Evolutionary conservation across 2,329 filamentous ascomycete genomes (phyloP), one percentile per base, ranked within the genome.

Genomic region (Tolypocladium tundrense): DNA sequence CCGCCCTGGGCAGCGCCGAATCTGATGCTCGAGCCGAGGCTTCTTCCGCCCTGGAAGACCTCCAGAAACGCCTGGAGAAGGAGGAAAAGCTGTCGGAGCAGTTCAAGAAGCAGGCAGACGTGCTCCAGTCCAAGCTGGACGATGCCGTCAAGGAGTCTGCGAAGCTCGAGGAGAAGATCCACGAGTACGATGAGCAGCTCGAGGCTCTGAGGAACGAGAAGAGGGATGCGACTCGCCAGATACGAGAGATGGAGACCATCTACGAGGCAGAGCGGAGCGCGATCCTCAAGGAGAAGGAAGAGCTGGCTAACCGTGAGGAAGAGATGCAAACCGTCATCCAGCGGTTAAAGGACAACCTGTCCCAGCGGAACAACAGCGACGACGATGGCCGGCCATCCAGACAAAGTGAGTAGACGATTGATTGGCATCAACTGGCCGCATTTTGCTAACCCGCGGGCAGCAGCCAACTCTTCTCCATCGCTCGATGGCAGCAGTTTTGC

Each of bases 281-380:
- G 57, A 88, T 93, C 75, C 85, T 90, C 68, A 91, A 92, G 73
- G 93, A 97, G 72, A 94, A 95, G 76, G 92, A 97, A 63, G 90
- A 95, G 65, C 88, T 92, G 73, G 79, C 83, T 57, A 88, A 87
- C 65, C 83, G 87, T 58, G 91, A 97, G 69, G 91, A 96, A 68
- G 91, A 96, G 72, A 86, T 97, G 82, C 90, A 96, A 72, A 79
- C 84, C 59, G 88, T 93, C 57, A 94, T 97, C 68, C 91, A 96
- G 75, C 82, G 93, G 57, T 78, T 99, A 65, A 97, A 97, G 79
- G 92, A 97, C 70, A 88, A 85, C 54, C 77, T 97, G 65, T 87
- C 89, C 55, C 88, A 92, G 73, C 86, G 88, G 70, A 87, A 87
- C 66, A 71, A 68, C 51, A 75, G 75, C 53, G 78, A 82, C 21